These are phyloP conservation scores for Phytophthora cryptogea DNA, from an alignment of 352 stramenopile genomes.

Conservation along the genomic window DNA sequence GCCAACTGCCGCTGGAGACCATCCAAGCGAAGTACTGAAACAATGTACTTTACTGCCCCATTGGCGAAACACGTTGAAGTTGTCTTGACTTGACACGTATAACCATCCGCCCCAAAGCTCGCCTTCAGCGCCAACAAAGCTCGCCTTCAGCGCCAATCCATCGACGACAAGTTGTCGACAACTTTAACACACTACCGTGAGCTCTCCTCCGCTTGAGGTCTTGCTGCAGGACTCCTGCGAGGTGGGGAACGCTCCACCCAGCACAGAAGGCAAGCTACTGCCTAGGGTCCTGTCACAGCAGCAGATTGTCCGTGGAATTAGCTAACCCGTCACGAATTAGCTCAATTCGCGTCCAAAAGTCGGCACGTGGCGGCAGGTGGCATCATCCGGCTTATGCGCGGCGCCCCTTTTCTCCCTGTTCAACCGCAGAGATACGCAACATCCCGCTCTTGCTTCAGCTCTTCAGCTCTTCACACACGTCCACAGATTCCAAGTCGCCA, in stretches of 20 bases:
- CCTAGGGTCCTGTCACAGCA: too few species aligned
- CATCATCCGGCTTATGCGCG: too few species aligned
- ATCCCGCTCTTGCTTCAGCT: constrained; percentile 15
- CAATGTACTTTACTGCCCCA: constrained; percentile 1
- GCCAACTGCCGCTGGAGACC: background rate
- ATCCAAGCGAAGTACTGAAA: constrained; percentile 14
- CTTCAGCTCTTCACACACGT: constrained; percentile 12
- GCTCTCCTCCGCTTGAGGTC: too few species aligned
- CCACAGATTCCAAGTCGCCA: constrained; percentile 19
- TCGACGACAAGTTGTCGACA: background rate
- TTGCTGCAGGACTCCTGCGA: too few species aligned
- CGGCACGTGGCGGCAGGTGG: too few species aligned
- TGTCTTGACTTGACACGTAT: constrained; percentile 1
- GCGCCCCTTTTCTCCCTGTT: constrained; percentile 11
- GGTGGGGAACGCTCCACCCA: too few species aligned
- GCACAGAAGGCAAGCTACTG: too few species aligned
- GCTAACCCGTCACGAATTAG: too few species aligned
- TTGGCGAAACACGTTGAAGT: constrained; percentile 19
- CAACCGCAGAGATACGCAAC: constrained; percentile 32
- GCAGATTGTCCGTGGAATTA: too few species aligned
- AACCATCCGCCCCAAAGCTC: background rate
- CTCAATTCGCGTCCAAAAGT: too few species aligned
- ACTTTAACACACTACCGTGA: too few species aligned
- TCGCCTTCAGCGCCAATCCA: too few species aligned
- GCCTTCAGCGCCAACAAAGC: background rate